Evolutionary conservation across 2,329 filamentous ascomycete species (phyloP).

Genomic region (Colletotrichum incanum): DNA sequence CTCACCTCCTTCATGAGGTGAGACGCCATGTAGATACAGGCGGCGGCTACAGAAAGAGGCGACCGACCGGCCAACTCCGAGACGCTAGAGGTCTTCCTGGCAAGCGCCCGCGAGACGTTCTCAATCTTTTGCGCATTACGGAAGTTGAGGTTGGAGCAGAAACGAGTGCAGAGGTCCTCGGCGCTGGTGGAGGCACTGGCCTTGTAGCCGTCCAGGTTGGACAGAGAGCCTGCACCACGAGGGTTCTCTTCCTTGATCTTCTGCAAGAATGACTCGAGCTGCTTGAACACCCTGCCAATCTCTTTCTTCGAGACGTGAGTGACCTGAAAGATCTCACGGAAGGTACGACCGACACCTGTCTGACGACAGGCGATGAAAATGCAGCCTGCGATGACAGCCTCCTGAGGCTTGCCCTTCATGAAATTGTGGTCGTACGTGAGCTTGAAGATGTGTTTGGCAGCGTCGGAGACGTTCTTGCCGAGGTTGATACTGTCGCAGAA

Average conservation of each 20-base stretch:
- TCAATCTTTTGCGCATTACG: slow-evolving; percentile 81
- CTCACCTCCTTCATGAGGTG: slow-evolving; percentile 86
- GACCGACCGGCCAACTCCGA: slow-evolving; percentile 92
- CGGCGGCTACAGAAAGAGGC: slow-evolving; percentile 92
- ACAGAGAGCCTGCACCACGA: slow-evolving; percentile 63
- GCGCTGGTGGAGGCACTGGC: slow-evolving; percentile 84
- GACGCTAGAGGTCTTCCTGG: slow-evolving; percentile 82
- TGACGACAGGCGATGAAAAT: slow-evolving; percentile 98
- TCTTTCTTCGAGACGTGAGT: slow-evolving; percentile 98
- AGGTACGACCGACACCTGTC: slow-evolving; percentile 88
- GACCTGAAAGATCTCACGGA: slow-evolving; percentile 93
- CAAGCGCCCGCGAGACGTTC: slow-evolving; percentile 84
- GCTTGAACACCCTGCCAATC: slow-evolving; percentile 95
- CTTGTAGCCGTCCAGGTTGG: slow-evolving; percentile 79
- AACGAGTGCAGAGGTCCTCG: slow-evolving; percentile 88
- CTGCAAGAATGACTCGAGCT: slow-evolving; percentile 88
- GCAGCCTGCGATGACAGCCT: slow-evolving; percentile 94
- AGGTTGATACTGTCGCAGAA: slow-evolving; percentile 90
- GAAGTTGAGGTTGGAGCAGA: slow-evolving; percentile 86
- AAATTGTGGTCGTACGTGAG: slow-evolving; percentile 92
- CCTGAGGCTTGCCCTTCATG: slow-evolving; percentile 95
- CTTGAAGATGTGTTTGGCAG: slow-evolving; percentile 96
- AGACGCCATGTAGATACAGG: slow-evolving; percentile 97
- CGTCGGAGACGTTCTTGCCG: slow-evolving; percentile 85
- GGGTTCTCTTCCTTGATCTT: slow-evolving; percentile 78